phyloP scores from a whole-genome alignment of 305 asterid species.

The Solanum hybrid region DNA sequence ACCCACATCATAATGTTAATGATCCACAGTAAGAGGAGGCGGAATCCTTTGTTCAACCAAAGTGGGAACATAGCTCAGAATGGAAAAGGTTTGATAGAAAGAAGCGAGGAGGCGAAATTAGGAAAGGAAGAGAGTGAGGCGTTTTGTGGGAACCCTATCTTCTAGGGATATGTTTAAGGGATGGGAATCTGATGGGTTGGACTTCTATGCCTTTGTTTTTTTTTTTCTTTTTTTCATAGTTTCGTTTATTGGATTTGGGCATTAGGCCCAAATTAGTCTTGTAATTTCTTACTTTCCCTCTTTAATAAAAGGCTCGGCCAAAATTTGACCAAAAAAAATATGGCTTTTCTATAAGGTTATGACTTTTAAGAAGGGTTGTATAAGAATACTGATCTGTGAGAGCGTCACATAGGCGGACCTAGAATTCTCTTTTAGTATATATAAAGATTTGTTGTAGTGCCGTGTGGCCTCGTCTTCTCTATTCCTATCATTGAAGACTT shows the following conservation, averaged over 20 bases:
- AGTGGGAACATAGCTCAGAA: neutral
- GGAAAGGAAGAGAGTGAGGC: neutral
- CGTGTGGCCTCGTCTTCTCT: too few species aligned
- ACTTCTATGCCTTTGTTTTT: neutral
- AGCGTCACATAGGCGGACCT: too few species aligned
- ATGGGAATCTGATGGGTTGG: neutral
- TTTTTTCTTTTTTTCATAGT: neutral
- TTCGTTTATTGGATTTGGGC: neutral
- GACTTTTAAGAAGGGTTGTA: too few species aligned
- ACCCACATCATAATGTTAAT: neutral
- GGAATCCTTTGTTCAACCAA: neutral
- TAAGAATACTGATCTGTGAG: too few species aligned
- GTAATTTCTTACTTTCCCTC: neutral
- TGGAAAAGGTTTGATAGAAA: neutral
- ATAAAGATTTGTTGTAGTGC: too few species aligned
- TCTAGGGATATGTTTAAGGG: neutral
- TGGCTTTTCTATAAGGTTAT: too few species aligned
- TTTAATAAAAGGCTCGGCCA: neutral
- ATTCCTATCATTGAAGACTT: too few species aligned
- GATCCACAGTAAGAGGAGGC: neutral
- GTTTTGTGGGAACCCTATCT: neutral
- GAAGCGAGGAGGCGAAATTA: neutral
- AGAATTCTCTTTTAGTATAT: too few species aligned
- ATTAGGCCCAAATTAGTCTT: neutral
- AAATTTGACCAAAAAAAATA: too few species aligned